These are phyloP conservation scores for Hypoxylon fragiforme DNA, from an alignment of 495 filamentous ascomycete genomes.

Conservation along the genomic window DNA sequence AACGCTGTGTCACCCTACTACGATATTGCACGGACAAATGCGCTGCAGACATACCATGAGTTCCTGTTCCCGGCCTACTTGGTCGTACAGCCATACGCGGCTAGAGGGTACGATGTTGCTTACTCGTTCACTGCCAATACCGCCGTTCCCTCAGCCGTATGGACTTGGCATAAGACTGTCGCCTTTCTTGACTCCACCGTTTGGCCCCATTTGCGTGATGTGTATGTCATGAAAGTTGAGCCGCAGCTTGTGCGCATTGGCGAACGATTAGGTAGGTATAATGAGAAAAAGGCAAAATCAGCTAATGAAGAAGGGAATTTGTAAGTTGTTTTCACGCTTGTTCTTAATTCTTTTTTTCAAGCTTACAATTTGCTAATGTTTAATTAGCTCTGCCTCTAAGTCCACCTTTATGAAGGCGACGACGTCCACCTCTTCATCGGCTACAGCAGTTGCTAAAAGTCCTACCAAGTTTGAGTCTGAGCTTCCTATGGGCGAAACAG, in stretches of 20 bases:
- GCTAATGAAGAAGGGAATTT: slow-evolving; percentile 21
- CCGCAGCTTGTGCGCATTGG: slow-evolving; percentile 92
- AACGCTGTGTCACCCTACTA: slow-evolving; percentile 70
- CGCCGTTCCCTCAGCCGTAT: slow-evolving; percentile 70
- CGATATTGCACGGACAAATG: slow-evolving; percentile 60
- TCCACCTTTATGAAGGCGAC: slow-evolving; percentile 46
- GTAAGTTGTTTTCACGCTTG: slow-evolving; percentile 16
- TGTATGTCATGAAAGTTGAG: slow-evolving; percentile 91
- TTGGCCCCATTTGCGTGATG: slow-evolving; percentile 75
- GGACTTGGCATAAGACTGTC: slow-evolving; percentile 66
- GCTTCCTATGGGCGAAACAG: not conserved
- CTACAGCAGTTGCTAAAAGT: slow-evolving; percentile 6
- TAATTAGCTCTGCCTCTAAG: slow-evolving; percentile 8
- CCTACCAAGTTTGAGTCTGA: slow-evolving; percentile 9
- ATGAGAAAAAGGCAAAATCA: slow-evolving; percentile 28
- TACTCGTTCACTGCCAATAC: slow-evolving; percentile 70
- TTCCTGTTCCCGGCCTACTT: slow-evolving; percentile 76
- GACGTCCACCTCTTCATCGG: slow-evolving; percentile 31
- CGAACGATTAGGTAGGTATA: slow-evolving; percentile 82
- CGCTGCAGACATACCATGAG: slow-evolving; percentile 67
- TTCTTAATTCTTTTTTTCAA: slow-evolving; percentile 22
- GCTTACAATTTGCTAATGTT: slow-evolving; percentile 3
- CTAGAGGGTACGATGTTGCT: slow-evolving; percentile 66
- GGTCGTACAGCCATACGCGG: slow-evolving; percentile 69
- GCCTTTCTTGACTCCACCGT: slow-evolving; percentile 72